Evolutionary conservation across 257 asterid species (phyloP).

Genomic region (Petunia secreta): DNA sequence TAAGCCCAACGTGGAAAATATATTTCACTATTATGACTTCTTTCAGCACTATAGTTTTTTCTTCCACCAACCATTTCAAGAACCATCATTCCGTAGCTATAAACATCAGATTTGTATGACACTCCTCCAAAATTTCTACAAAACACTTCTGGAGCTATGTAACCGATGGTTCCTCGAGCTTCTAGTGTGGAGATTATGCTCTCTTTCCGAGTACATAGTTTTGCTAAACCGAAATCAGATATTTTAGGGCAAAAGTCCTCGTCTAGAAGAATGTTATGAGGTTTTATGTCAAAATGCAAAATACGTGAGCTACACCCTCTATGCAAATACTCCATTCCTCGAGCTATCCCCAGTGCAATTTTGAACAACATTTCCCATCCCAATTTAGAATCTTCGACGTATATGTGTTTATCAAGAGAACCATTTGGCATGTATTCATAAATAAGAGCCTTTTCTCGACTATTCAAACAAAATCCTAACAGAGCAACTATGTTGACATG

Average conservation of each 20-base stretch:
- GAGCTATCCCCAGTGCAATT: slow-evolving; percentile 34
- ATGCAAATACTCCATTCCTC: slow-evolving; percentile 41
- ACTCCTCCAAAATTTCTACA: slow-evolving; percentile 30
- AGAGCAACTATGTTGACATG: slow-evolving; percentile 41
- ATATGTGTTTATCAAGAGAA: slow-evolving; percentile 37
- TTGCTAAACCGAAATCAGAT: slow-evolving; percentile 39
- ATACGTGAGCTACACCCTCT: slow-evolving; percentile 30
- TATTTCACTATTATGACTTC: slow-evolving; percentile 16
- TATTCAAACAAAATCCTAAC: slow-evolving; percentile 34
- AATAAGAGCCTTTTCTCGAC: slow-evolving; percentile 31
- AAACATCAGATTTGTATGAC: slow-evolving; percentile 39
- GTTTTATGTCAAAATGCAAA: slow-evolving; percentile 42
- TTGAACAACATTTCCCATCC: slow-evolving; percentile 23
- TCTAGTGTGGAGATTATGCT: slow-evolving; percentile 28
- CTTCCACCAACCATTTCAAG: slow-evolving; percentile 39
- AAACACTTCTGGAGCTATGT: slow-evolving; percentile 39
- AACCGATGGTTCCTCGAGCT: slow-evolving; percentile 35
- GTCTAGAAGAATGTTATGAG: slow-evolving; percentile 37
- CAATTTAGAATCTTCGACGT: neutral
- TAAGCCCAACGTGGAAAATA: slow-evolving; percentile 38
- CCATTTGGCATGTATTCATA: slow-evolving; percentile 46
- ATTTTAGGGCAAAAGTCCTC: slow-evolving; percentile 36
- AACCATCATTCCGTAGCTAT: slow-evolving; percentile 44
- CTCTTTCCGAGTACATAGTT: slow-evolving; percentile 23
- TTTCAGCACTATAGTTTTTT: slow-evolving; percentile 1